Evolutionary conservation across 2,329 filamentous ascomycete genomes (phyloP), one percentile per base, ranked within the genome.

Genomic region (Cryphonectria parasitica): DNA sequence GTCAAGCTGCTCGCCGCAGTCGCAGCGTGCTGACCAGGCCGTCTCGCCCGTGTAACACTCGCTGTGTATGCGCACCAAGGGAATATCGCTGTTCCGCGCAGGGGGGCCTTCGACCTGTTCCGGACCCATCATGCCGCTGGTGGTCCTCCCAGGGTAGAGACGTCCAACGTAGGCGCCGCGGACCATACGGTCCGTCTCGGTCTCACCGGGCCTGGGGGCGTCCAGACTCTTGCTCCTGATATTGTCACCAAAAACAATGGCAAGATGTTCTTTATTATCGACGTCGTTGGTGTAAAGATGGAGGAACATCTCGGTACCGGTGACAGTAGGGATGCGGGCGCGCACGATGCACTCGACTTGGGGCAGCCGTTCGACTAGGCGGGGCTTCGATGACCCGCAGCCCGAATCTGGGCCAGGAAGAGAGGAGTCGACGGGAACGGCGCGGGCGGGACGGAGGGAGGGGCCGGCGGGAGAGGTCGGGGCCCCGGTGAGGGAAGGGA

Each of bases 11-110:
- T 99, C 96, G 69, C 96, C 96, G 80, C 96, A 99, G 82, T 99
- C 96, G 83, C 96, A 99, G 39, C 96, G 90, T 49, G 96, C 95
- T 10, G 95, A 98, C 96, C 96, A 98, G 0, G 97, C 96, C 0
- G 96, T 99, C 84, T 99, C 96, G 71, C 96, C 96, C 0, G 96
- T 99, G 81, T 99, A 99, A 83, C 96, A 99, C 81, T 99, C 96
- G 3, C 93, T 97, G 80, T 99, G 96, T 78, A 99, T 99, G 70
- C 96, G 89, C 63, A 99, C 95, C 54, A 99, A 84, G 0, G 96
- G 93, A 73, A 69, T 34, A 58, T 67, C 2, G 69, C 22, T 7
- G 68, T 52, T 31, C 34, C 25, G 72, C 70, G 25, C 19, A 22
- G 45, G 31, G 2, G 45, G 10, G 2, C 8, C 22, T 22, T 75